Conservation (phyloP, 306 rosid genomes). For the Rubus parviflorus region DNA sequence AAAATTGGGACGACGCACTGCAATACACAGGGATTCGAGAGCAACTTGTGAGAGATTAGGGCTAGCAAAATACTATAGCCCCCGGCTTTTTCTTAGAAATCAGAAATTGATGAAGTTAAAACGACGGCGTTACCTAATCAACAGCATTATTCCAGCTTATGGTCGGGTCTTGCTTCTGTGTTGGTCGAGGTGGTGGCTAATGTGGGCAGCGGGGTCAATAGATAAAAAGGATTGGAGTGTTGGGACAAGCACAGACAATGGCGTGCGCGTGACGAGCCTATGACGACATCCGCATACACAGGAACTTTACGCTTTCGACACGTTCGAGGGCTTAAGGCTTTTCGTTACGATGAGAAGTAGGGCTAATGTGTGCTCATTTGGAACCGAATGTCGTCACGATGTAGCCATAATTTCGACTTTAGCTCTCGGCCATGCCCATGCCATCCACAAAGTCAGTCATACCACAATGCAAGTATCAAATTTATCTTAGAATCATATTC, state of each 20-base stretch:
- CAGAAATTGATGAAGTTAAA: not conserved
- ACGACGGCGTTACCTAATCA: slow-evolving; percentile 8
- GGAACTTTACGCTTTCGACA: not conserved
- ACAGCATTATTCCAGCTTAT: too few relatives aligned
- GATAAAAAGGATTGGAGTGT: not conserved
- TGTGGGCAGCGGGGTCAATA: slow-evolving; percentile 11
- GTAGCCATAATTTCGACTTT: not conserved
- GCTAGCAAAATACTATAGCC: not conserved
- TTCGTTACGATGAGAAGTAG: not conserved
- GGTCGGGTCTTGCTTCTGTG: not conserved
- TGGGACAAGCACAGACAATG: not conserved
- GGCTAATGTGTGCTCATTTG: slow-evolving; percentile 24
- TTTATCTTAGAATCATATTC: too few relatives aligned
- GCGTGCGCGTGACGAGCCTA: slow-evolving; percentile 24
- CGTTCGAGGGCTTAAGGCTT: not conserved
- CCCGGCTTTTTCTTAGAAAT: too few relatives aligned
- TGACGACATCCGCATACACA: slow-evolving; percentile 36
- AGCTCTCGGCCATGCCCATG: too few relatives aligned
- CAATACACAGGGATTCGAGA: not conserved
- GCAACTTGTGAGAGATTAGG: slow-evolving; percentile 8
- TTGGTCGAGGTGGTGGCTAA: not conserved
- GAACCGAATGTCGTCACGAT: slow-evolving; percentile 26
- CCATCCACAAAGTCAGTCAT: too few relatives aligned
- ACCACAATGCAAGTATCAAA: too few relatives aligned
- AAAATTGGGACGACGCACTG: not conserved